Percentiles rank a stretch among this genome's conserved stretches.
These are phyloP conservation scores for Lactarius vividus DNA, from an alignment of 768 basidiomycete genomes.

Conservation along the genomic window DNA sequence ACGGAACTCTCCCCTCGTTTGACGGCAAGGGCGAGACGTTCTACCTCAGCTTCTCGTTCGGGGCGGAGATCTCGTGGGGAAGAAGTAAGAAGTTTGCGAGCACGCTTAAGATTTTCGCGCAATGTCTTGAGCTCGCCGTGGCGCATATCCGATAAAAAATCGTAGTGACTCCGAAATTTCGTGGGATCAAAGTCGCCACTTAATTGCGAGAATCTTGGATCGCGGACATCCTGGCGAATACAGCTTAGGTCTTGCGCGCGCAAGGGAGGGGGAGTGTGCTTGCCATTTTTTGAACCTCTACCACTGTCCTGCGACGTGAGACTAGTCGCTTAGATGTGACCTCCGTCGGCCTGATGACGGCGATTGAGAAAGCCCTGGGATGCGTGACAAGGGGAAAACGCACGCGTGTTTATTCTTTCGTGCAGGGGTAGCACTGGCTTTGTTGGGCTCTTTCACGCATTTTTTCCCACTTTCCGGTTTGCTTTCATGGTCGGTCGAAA, in stretches of 20 bases:
- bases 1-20: constrained; percentile 77
- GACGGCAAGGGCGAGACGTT: constrained; percentile 65
- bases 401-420: constrained; percentile 86
- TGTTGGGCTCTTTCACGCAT: constrained; percentile 38
- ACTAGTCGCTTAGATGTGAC: constrained; percentile 85
- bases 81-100: constrained; percentile 57
- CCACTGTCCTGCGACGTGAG: constrained; percentile 62
- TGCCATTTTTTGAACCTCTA: constrained; percentile 66
- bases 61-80: constrained; percentile 58
- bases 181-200: constrained; percentile 64
- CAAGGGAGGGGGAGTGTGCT: constrained; percentile 29
- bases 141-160: constrained; percentile 69
- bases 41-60: constrained; percentile 66
- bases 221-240: constrained; percentile 63
- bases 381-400: constrained; percentile 34
- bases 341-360: constrained; percentile 62
- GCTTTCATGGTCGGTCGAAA: constrained; percentile 6
- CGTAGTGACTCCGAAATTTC: constrained; percentile 68
- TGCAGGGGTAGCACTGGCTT: constrained; percentile 40
- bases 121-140: constrained; percentile 61
- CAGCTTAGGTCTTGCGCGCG: not conserved
- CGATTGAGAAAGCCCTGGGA: constrained; percentile 2
- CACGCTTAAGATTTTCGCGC: constrained; percentile 62
- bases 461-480: not conserved
- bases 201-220: constrained; percentile 80